Percentiles rank a stretch among this genome's conserved stretches.
Evolutionary conservation across 2,329 filamentous ascomycete genomes (phyloP).

Genomic region (Tolypocladium inflatum): DNA sequence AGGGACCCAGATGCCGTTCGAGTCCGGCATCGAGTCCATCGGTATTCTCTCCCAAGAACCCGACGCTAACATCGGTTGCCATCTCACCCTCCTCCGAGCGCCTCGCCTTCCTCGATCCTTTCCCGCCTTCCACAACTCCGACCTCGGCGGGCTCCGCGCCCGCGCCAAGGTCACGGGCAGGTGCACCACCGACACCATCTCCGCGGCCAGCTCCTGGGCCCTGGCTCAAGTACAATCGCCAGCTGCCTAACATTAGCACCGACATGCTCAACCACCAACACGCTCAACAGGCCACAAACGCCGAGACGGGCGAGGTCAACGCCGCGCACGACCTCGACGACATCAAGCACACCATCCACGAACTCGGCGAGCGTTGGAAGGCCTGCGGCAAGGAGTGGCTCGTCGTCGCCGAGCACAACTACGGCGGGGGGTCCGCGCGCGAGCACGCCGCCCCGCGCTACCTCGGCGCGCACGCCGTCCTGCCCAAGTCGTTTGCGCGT

Average conservation of each 20-base stretch:
- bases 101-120: conserved; percentile 91
- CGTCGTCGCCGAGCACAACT: conserved; percentile 95
- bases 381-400: conserved; percentile 70
- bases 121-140: conserved; percentile 64
- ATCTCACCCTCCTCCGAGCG: conserved; percentile 84
- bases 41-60: conserved; percentile 63
- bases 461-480: conserved; percentile 73
- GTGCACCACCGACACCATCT: conserved; percentile 98
- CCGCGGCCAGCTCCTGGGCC: conserved; percentile 88
- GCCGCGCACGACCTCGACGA: conserved; percentile 81
- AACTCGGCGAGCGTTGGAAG: conserved; percentile 79
- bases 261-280: no score
- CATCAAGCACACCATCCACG: conserved; percentile 67
- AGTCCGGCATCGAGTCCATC: conserved; percentile 65
- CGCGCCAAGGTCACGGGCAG: conserved; percentile 96
- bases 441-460: conserved; percentile 90
- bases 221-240: conserved; percentile 99
- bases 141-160: conserved; percentile 70
- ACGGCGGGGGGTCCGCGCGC: conserved; percentile 81
- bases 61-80: conserved; percentile 62
- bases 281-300: conserved; percentile 89
- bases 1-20: conserved; percentile 58
- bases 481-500: conserved; percentile 79
- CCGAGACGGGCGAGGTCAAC: conserved; percentile 86
- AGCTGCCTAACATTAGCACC: conserved; percentile 96